Evolutionary conservation across 129 eudicot genomes (phyloP).

Genomic region (Pulicaria dysenterica): DNA sequence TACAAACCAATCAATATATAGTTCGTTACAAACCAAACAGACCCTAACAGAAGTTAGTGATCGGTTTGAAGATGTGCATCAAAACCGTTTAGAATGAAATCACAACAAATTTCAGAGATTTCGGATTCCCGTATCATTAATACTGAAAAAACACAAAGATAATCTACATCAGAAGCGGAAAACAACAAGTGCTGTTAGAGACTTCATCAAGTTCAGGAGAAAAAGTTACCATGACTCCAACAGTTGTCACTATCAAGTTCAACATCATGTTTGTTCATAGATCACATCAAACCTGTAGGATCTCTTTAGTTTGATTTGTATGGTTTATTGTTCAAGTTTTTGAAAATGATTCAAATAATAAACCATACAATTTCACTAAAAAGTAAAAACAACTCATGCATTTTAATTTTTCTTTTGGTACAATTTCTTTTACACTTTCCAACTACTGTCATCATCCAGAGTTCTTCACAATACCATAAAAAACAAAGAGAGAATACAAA

Average conservation of each 20-base stretch:
- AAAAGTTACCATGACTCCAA: background rate
- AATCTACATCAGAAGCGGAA: constrained; percentile 38
- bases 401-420: no score
- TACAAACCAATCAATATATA: no score
- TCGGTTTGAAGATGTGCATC: constrained; percentile 32
- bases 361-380: background rate
- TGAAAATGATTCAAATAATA: constrained; percentile 2
- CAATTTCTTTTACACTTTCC: no score
- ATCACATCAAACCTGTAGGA: background rate
- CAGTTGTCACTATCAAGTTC: constrained; percentile 33
- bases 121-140: constrained; percentile 20
- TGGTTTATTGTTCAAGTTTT: background rate
- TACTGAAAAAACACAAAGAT: constrained; percentile 21
- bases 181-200: constrained; percentile 36
- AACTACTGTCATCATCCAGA: no score
- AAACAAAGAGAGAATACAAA: background rate
- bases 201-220: constrained; percentile 35
- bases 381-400: no score
- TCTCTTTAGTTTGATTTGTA: constrained; percentile 16
- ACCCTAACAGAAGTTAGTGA: constrained; percentile 23
- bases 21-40: no score
- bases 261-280: constrained; percentile 67
- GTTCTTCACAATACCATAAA: no score
- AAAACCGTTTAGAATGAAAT: constrained; percentile 39
- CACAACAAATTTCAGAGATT: constrained; percentile 38